phyloP scores from a whole-genome alignment of 148 eudicot species.

The Diospyros kaki region DNA sequence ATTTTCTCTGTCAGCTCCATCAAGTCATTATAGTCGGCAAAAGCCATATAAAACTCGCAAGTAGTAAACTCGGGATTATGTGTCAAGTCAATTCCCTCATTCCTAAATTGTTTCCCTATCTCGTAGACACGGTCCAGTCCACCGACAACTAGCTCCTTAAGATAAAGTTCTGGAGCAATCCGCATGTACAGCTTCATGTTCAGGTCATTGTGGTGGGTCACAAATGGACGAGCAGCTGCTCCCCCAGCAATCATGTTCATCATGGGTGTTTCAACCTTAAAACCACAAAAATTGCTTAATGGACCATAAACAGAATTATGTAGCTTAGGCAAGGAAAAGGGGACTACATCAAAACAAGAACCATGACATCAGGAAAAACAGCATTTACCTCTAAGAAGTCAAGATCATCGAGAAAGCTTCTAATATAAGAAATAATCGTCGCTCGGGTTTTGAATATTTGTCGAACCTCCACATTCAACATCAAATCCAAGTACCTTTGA shows the following conservation, averaged over 20 bases:
- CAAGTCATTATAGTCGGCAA: conserved; percentile 90
- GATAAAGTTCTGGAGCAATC: conserved; percentile 92
- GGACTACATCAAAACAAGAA: background rate
- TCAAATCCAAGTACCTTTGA: conserved; percentile 89
- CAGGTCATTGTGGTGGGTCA: conserved; percentile 90
- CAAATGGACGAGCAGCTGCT: conserved; percentile 98
- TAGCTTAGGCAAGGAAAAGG: background rate
- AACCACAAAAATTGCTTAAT: background rate
- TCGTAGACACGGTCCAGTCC: conserved; percentile 94
- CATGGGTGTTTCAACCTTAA: conserved; percentile 93
- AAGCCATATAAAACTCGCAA: conserved; percentile 97
- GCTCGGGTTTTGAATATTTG: conserved; percentile 75
- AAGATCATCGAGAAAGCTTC: conserved; percentile 68
- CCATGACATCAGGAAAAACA: background rate
- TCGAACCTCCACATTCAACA: conserved; percentile 77
- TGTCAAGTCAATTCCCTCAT: conserved; percentile 94
- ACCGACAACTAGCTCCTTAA: conserved; percentile 90
- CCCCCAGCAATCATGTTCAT: conserved; percentile 99
- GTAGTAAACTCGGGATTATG: conserved; percentile 98
- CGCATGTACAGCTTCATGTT: conserved; percentile 92
- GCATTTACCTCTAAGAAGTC: conserved; percentile 71
- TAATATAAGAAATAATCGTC: conserved; percentile 58
- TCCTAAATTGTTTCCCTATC: conserved; percentile 93
- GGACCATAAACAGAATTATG: background rate
- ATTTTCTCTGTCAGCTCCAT: conserved; percentile 86